Conservation (phyloP, 1,284 basidiomycete genomes). For the Apiotrichum gamsii region DNA sequence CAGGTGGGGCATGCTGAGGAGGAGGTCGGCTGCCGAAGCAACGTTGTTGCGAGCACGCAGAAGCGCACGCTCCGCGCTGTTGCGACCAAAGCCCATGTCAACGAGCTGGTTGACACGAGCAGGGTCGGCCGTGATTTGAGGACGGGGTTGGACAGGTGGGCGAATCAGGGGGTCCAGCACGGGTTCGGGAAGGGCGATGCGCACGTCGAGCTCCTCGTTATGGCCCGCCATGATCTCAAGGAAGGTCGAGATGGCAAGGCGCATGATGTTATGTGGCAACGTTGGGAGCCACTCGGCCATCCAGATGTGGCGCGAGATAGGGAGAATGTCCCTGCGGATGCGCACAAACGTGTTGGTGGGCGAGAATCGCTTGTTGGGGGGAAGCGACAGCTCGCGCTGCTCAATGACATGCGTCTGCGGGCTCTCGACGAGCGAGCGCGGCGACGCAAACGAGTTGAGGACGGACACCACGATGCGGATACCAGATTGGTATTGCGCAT, state of each 20-base stretch:
- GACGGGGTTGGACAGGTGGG: slow-evolving; percentile 1
- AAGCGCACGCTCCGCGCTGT: slow-evolving; percentile 76
- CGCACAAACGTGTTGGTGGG: slow-evolving; percentile 69
- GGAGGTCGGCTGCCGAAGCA: slow-evolving; percentile 78
- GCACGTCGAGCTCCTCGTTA: slow-evolving; percentile 57
- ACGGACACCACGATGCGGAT: slow-evolving; percentile 58
- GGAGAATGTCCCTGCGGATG: slow-evolving; percentile 65
- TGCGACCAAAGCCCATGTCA: slow-evolving; percentile 94
- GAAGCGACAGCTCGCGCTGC: slow-evolving; percentile 17
- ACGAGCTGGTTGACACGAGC: slow-evolving; percentile 70
- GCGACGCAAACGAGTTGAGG: slow-evolving; percentile 67
- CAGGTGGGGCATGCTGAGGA: slow-evolving; percentile 75
- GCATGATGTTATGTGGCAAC: slow-evolving; percentile 65
- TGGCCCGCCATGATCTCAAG: slow-evolving; percentile 78
- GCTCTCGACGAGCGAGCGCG: slow-evolving; percentile 76
- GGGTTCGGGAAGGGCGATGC: not conserved
- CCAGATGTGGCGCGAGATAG: slow-evolving; percentile 69
- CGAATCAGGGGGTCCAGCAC: slow-evolving; percentile 21
- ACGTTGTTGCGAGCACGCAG: slow-evolving; percentile 81
- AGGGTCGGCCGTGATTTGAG: slow-evolving; percentile 58
- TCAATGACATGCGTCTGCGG: slow-evolving; percentile 59
- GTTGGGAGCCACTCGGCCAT: slow-evolving; percentile 72
- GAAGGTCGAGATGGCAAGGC: slow-evolving; percentile 68
- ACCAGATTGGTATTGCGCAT: slow-evolving; percentile 3
- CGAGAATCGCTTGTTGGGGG: slow-evolving; percentile 66